A percentile compares a stretch with the other conserved stretches of the same genome.
Conservation (phyloP, 1,284 basidiomycete species). For the Stereum hirsutum region DNA sequence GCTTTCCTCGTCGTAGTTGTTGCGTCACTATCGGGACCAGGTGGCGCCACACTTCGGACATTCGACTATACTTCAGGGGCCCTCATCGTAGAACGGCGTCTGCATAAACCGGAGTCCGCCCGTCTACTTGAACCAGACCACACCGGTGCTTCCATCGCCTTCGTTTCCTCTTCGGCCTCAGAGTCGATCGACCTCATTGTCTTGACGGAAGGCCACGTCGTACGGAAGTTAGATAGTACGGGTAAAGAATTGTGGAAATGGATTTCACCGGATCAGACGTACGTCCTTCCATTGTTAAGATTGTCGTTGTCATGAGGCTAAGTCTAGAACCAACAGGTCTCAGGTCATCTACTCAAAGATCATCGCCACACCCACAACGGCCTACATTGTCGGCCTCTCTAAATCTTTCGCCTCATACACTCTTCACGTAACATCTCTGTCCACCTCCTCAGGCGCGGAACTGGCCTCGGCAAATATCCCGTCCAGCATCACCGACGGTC, state of each 20-base stretch:
- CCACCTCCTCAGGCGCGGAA: constrained; percentile 44
- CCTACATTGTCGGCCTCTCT: constrained; percentile 65
- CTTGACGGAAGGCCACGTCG: constrained; percentile 50
- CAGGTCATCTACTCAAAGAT: constrained; percentile 58
- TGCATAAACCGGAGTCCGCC: constrained; percentile 40
- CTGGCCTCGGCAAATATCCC: constrained; percentile 46
- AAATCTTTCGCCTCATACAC: constrained; percentile 57
- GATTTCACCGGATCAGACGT: constrained; percentile 57
- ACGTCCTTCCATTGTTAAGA: background rate
- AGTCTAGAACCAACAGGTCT: constrained; percentile 32
- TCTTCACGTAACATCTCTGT: constrained; percentile 54
- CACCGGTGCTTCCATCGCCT: constrained; percentile 34
- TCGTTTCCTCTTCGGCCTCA: constrained; percentile 16
- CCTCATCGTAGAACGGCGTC: constrained; percentile 57
- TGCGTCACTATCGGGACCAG: constrained; percentile 67
- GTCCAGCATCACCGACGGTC: constrained; percentile 41
- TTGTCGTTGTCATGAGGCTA: background rate
- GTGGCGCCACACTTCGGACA: constrained; percentile 62
- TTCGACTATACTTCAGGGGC: constrained; percentile 62
- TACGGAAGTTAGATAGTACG: constrained; percentile 37
- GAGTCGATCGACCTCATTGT: constrained; percentile 39
- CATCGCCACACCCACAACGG: constrained; percentile 35
- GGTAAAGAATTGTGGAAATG: constrained; percentile 59
- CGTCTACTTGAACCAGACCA: constrained; percentile 40
- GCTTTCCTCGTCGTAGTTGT: constrained; percentile 47